Evolutionary conservation across 2,329 filamentous ascomycete genomes (phyloP), one percentile per base, ranked within the genome.

Genomic region (Colletotrichum brevisporum): DNA sequence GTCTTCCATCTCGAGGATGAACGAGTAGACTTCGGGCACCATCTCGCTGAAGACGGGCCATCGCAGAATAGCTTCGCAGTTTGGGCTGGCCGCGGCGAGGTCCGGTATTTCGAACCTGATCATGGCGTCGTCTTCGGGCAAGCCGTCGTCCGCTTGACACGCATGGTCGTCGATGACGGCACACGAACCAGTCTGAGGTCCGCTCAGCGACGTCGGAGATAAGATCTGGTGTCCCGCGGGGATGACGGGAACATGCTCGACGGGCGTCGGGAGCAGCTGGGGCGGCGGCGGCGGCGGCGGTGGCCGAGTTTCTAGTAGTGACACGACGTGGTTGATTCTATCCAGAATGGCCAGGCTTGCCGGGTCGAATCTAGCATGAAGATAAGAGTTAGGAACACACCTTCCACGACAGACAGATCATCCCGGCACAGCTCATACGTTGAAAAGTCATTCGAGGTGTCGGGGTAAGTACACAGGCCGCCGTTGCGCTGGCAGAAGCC

Each of bases 281-380:
- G 47, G 45, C 9, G 27, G 18, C 26, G 57, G 43, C 9, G 27
- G 18, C 26, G 57, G 43, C n/a, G 47, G 45, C 6, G 27, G 24
- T 21, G 61, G 47, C 16, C 58, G 65, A 12, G 26, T 52, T 53
- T 74, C 73, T 6, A 77, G 47, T 10, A 76, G 69, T 9, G 71
- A 64, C 10, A 75, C 71, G 24, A 75, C 75, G 61, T 74, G 71
- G 45, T 76, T 74, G 18, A 77, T 63, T n/a, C 73, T 70, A 39
- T 77, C 75, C 12, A 80, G 66, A 15, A 80, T 80, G 51, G 77
- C 78, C 4, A 80, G 62, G 36, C 76, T 80, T n/a, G 79, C 79
- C 24, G 77, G 74, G 52, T 80, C 78, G 41, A 78, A 81, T 43
- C 78, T 80, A n/a, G 5, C 5, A 21, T 36, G 9, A 21, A 47